These are phyloP conservation scores for Pleurotus ostreatus DNA, from an alignment of 768 basidiomycete species.

Conservation along the genomic window DNA sequence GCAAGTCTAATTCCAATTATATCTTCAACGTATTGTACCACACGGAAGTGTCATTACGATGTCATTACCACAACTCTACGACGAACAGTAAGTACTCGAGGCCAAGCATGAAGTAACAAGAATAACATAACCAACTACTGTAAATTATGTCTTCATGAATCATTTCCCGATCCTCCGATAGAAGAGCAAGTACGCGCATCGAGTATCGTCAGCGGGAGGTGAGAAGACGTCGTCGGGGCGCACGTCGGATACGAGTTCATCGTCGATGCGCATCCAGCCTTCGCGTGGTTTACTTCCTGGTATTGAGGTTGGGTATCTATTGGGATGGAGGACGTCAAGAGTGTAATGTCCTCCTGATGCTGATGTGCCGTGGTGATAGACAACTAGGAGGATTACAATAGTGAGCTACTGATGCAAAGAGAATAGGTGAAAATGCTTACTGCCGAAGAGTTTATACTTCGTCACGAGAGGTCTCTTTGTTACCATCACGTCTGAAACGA, in stretches of 20 bases:
- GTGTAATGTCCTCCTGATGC: slow-evolving; percentile 96
- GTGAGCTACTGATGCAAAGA: background rate
- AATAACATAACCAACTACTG: too few species aligned
- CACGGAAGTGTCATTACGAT: too few species aligned
- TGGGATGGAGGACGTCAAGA: slow-evolving; percentile 79
- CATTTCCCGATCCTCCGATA: slow-evolving; percentile 46
- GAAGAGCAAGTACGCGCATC: slow-evolving; percentile 86
- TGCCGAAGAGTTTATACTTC: slow-evolving; percentile 81
- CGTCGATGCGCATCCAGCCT: slow-evolving; percentile 92
- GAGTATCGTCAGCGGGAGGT: slow-evolving; percentile 47
- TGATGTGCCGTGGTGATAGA: slow-evolving; percentile 91
- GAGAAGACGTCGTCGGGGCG: slow-evolving; percentile 71
- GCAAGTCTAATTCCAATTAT: too few species aligned
- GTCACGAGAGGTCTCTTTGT: slow-evolving; percentile 41
- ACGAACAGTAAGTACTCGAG: too few species aligned
- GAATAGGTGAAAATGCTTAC: slow-evolving; percentile 33
- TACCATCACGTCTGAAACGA: slow-evolving; percentile 53
- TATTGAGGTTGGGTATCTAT: slow-evolving; percentile 39
- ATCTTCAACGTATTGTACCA: too few species aligned
- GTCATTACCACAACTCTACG: too few species aligned
- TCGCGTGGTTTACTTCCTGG: slow-evolving; percentile 41
- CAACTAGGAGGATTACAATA: slow-evolving; percentile 39
- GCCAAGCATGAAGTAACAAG: too few species aligned
- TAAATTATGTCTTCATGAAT: too few species aligned
- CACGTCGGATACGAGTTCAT: slow-evolving; percentile 81